Conservation (phyloP, 2,329 filamentous ascomycete genomes). For the Raffaelea albimanens region DNA sequence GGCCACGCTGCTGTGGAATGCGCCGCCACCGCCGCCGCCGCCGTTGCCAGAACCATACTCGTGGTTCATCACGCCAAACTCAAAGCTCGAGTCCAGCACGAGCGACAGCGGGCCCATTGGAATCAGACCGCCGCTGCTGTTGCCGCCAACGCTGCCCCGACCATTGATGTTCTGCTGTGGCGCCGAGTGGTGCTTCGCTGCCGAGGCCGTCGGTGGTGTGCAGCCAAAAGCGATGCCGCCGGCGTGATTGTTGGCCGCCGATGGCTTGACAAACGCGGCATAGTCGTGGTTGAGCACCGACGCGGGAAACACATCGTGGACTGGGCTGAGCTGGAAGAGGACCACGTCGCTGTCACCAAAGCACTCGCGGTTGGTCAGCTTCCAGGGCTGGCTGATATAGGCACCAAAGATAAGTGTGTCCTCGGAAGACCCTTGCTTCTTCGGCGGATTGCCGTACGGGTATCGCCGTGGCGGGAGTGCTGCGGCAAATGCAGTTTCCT, state of each 20-base stretch:
- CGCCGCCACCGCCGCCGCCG: slow-evolving; percentile 51
- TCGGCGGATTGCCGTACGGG: slow-evolving; percentile 29
- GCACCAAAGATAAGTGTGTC: slow-evolving; percentile 55
- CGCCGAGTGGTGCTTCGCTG: slow-evolving; percentile 26
- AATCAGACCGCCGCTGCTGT: slow-evolving; percentile 22
- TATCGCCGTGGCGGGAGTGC: slow-evolving; percentile 55
- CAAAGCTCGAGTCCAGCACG: slow-evolving; percentile 61
- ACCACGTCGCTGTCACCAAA: slow-evolving; percentile 56
- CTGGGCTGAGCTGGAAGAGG: slow-evolving; percentile 63
- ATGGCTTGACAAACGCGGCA: slow-evolving; percentile 54
- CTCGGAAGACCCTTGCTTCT: neutral
- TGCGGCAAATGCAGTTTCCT: slow-evolving; percentile 48
- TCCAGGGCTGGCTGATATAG: slow-evolving; percentile 60
- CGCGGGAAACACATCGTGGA: slow-evolving; percentile 61
- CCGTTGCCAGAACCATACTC: slow-evolving; percentile 27
- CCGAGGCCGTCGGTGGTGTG: slow-evolving; percentile 41
- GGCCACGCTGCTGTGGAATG: slow-evolving; percentile 50
- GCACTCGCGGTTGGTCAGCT: slow-evolving; percentile 55
- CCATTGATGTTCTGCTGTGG: slow-evolving; percentile 4
- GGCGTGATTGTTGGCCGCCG: slow-evolving; percentile 41
- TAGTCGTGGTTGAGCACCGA: slow-evolving; percentile 59
- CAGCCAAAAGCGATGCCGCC: slow-evolving; percentile 56
- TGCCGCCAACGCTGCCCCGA: neutral
- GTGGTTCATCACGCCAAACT: slow-evolving; percentile 68
- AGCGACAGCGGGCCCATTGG: slow-evolving; percentile 51